A percentile compares a stretch with the other conserved stretches of the same genome.
phyloP scores from a whole-genome alignment of 106 monocot species.

The Dendrobium nobile region DNA sequence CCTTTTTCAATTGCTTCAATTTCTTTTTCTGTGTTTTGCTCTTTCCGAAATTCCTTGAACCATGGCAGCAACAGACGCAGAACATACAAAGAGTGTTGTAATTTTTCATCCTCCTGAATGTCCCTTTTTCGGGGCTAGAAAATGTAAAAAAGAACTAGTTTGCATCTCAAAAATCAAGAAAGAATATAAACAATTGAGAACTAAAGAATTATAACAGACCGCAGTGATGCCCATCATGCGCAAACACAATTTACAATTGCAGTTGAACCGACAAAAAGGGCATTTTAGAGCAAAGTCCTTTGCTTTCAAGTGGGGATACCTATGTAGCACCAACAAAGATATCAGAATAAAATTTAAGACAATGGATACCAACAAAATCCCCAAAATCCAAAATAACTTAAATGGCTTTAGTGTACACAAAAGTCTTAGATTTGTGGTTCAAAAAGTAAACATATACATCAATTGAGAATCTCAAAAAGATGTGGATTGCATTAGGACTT shows the following conservation, averaged over 20 bases:
- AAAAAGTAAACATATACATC: background rate
- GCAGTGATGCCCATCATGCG: constrained; percentile 19
- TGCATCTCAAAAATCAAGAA: background rate
- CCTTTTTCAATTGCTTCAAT: constrained; percentile 48
- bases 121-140: constrained; percentile 12
- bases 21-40: constrained; percentile 51
- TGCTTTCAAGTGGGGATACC: constrained; percentile 28
- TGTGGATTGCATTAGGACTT: background rate
- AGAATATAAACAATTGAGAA: background rate
- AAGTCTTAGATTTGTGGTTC: background rate
- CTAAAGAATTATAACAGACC: constrained; percentile 8
- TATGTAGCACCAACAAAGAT: constrained; percentile 1
- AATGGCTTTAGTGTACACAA: background rate
- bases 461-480: background rate
- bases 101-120: background rate
- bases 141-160: background rate
- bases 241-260: constrained; percentile 43
- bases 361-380: background rate
- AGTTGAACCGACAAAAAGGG: constrained; percentile 30
- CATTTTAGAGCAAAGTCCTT: constrained; percentile 22
- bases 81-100: constrained; percentile 9
- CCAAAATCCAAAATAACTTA: background rate
- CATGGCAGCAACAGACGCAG: constrained; percentile 15
- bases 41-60: constrained; percentile 24
- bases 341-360: background rate